Evolutionary conservation across 2,329 filamentous ascomycete genomes (phyloP).

Genomic region (Periconia sp.): DNA sequence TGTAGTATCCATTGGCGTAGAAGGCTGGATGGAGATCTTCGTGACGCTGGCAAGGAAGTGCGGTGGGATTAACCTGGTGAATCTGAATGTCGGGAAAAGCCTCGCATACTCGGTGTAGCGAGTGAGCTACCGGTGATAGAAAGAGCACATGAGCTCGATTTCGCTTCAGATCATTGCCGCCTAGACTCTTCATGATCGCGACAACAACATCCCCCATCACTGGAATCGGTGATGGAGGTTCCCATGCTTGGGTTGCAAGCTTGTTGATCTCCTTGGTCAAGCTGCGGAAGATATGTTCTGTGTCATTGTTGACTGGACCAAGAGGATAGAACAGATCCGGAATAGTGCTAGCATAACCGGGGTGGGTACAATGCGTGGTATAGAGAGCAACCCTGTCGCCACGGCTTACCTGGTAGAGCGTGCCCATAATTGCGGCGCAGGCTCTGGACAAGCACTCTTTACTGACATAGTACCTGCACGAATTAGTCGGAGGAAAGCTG

Average conservation of each 20-base stretch:
- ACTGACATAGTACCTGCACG: constrained; percentile 35
- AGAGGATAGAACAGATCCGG: constrained; percentile 34
- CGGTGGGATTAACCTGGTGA: constrained; percentile 35
- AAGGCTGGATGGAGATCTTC: constrained; percentile 16
- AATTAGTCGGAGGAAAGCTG: not conserved
- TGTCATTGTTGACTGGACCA: constrained; percentile 15
- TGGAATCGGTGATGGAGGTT: constrained; percentile 36
- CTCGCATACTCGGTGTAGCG: constrained; percentile 29
- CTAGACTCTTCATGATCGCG: constrained; percentile 28
- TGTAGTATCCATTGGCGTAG: constrained; percentile 29
- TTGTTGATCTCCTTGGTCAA: constrained; percentile 23
- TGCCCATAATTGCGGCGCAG: constrained; percentile 20
- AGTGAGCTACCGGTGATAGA: constrained; percentile 28
- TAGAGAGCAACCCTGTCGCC: constrained; percentile 37
- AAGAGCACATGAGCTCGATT: constrained; percentile 34
- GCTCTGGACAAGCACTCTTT: constrained; percentile 29
- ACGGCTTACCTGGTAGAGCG: constrained; percentile 22
- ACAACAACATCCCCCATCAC: constrained; percentile 34
- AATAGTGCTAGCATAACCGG: constrained; percentile 31
- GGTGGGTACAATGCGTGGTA: constrained; percentile 39
- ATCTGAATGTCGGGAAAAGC: constrained; percentile 26
- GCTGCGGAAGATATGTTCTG: constrained; percentile 21
- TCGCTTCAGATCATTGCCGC: constrained; percentile 15
- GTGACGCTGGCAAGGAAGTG: constrained; percentile 25
- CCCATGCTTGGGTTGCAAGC: constrained; percentile 29